Conservation (phyloP, 2,329 filamentous ascomycete species). For the Xylaria sp. region DNA sequence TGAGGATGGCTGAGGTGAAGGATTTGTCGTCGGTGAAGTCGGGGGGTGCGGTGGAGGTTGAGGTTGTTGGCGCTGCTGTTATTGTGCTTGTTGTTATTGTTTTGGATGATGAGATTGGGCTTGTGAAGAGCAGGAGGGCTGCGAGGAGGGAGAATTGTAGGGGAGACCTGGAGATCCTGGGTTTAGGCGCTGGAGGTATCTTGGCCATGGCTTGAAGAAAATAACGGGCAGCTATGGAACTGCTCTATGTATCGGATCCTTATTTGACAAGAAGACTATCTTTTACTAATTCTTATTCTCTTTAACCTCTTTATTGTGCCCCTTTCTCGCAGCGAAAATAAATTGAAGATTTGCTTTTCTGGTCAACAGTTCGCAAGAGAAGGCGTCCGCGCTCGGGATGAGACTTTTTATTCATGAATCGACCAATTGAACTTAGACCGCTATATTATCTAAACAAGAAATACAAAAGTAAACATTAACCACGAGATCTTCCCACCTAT, state of each 20-base stretch:
- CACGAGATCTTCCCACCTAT: not conserved
- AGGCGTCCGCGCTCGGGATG: not conserved
- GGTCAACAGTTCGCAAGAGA: not conserved
- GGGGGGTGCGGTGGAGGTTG: slow-evolving; percentile 38
- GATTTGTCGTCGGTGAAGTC: slow-evolving; percentile 50
- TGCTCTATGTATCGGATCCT: not conserved
- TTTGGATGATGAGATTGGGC: slow-evolving; percentile 13
- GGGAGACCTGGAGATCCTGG: not conserved
- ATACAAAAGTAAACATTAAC: not conserved
- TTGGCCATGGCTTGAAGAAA: slow-evolving; percentile 6
- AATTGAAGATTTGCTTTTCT: not conserved
- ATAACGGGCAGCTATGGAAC: not conserved
- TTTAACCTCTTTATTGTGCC: not conserved
- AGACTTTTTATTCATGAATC: not conserved
- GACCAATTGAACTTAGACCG: not conserved
- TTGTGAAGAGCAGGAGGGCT: slow-evolving; percentile 25
- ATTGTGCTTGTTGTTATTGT: slow-evolving; percentile 39
- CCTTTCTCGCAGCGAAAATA: not conserved
- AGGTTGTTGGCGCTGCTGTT: slow-evolving; percentile 42
- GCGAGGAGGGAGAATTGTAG: slow-evolving; percentile 11
- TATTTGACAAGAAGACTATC: not conserved
- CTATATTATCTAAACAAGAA: not conserved
- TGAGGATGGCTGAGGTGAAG: slow-evolving; percentile 68
- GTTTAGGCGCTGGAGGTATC: not conserved
- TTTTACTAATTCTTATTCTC: not conserved